Percentiles rank a stretch among this genome's conserved stretches.
Evolutionary conservation across 345 rosid species (phyloP).

Genomic region (Raphanus sativus): DNA sequence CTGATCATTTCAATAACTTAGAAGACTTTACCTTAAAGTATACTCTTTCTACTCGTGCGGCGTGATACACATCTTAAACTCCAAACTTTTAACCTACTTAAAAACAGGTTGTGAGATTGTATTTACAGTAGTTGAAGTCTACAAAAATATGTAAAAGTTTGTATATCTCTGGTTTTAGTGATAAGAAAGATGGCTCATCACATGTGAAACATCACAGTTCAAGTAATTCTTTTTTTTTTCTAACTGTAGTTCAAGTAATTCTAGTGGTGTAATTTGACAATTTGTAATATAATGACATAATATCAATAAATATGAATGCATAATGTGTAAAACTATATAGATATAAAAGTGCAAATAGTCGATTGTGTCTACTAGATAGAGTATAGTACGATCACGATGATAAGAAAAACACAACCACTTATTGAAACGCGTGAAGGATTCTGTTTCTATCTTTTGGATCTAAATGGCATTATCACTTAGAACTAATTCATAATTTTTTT

Average conservation of each 20-base stretch:
- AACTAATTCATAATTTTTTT: background rate
- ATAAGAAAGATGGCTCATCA: no score
- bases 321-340: background rate
- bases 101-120: background rate
- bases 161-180: background rate
- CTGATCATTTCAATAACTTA: background rate
- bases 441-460: background rate
- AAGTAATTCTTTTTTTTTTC: background rate
- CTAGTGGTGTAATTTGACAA: background rate
- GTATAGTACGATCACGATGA: background rate
- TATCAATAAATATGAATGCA: background rate
- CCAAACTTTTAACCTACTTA: background rate
- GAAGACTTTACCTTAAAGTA: constrained; percentile 28
- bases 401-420: background rate
- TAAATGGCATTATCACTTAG: background rate
- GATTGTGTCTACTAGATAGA: background rate
- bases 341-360: background rate
- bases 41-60: constrained; percentile 11
- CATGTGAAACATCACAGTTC: background rate
- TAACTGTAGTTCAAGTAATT: background rate
- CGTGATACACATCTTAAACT: background rate
- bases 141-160: background rate
- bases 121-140: background rate
- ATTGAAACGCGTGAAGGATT: background rate
- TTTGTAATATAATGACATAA: background rate